These are phyloP conservation scores for Fusarium poae DNA, from an alignment of 2,329 filamentous ascomycete species.

Conservation along the genomic window DNA sequence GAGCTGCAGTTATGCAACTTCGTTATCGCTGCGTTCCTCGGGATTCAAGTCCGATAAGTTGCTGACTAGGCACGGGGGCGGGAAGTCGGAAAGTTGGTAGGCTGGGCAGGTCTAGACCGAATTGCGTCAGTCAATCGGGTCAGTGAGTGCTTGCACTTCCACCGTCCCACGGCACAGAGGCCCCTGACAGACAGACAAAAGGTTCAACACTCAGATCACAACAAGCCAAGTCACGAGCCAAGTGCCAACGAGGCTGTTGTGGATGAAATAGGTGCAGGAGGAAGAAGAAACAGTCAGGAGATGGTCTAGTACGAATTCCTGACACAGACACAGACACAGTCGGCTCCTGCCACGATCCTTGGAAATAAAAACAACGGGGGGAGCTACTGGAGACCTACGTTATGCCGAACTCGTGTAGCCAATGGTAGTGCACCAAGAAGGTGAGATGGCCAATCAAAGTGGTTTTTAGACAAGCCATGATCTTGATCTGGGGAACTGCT, in stretches of 20 bases:
- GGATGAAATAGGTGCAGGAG: slow-evolving; percentile 39
- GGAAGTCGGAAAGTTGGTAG: slow-evolving; percentile 30
- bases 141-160: slow-evolving; percentile 21
- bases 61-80: slow-evolving; percentile 41
- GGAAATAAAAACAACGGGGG: slow-evolving; percentile 28
- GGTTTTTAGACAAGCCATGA: slow-evolving; percentile 17
- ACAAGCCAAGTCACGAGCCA: slow-evolving; percentile 33
- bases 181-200: slow-evolving; percentile 29
- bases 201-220: slow-evolving; percentile 28
- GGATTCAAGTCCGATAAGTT: slow-evolving; percentile 33
- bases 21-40: slow-evolving; percentile 40
- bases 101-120: slow-evolving; percentile 31
- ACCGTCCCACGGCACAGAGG: slow-evolving; percentile 46
- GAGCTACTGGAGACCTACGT: slow-evolving; percentile 16
- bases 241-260: slow-evolving; percentile 31
- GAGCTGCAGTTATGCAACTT: slow-evolving; percentile 22
- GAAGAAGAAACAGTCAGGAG: slow-evolving; percentile 43
- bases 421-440: slow-evolving; percentile 22
- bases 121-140: slow-evolving; percentile 47
- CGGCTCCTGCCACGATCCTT: slow-evolving; percentile 45
- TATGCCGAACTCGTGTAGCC: slow-evolving; percentile 15
- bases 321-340: slow-evolving; percentile 14
- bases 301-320: slow-evolving; percentile 39
- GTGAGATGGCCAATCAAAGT: slow-evolving; percentile 21
- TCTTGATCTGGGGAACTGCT: slow-evolving; percentile 37